A percentile compares a stretch with the other conserved stretches of the same genome.
Conservation (phyloP, 768 basidiomycete genomes). For the Suillus sp. region DNA sequence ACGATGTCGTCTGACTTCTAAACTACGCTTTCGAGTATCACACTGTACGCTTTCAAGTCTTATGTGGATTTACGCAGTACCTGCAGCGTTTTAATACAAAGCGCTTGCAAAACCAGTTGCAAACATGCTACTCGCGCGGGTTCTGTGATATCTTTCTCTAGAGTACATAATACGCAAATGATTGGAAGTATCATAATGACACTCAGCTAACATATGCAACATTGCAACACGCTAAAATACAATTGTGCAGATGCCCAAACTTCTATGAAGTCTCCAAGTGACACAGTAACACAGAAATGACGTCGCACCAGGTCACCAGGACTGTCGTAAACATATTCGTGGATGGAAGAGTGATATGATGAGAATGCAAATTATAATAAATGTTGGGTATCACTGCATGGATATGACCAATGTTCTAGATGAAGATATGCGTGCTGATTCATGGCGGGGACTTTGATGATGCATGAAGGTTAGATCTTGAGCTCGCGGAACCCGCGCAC, state of each 20-base stretch:
- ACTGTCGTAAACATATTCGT: constrained; percentile 5
- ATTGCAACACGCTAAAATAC: neutral
- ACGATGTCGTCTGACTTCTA: neutral
- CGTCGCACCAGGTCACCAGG: neutral
- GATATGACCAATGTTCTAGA: constrained; percentile 11
- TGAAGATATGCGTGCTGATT: constrained; percentile 11
- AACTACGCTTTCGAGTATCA: neutral
- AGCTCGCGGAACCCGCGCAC: constrained; percentile 78
- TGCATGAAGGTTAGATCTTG: constrained; percentile 51
- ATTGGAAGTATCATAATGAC: neutral
- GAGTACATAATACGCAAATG: neutral
- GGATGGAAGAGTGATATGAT: neutral
- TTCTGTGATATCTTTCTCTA: neutral
- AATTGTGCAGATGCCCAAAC: neutral
- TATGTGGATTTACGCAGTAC: neutral
- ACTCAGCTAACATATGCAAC: neutral
- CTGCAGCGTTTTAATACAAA: neutral
- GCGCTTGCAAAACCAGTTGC: neutral
- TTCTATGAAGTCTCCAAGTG: constrained; percentile 10
- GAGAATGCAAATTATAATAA: constrained; percentile 4
- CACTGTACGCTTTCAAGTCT: no score
- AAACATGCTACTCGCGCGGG: neutral
- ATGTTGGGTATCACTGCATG: constrained; percentile 9
- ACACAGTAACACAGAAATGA: constrained; percentile 1
- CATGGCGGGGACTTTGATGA: constrained; percentile 8